Conservation (phyloP, 2,329 filamentous ascomycete species). For the Botrytis porri region DNA sequence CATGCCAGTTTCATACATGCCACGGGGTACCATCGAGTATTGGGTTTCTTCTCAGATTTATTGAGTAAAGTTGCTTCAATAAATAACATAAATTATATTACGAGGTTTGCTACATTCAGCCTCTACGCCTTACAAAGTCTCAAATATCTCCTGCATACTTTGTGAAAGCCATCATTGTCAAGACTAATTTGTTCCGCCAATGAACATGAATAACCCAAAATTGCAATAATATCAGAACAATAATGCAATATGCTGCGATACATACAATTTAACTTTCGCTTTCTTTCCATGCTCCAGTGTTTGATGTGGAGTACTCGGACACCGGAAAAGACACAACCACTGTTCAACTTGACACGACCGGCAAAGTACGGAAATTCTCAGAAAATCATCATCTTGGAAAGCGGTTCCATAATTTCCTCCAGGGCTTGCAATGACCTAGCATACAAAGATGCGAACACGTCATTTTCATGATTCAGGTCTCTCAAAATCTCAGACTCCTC, state of each 20-base stretch:
- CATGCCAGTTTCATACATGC: too few species aligned
- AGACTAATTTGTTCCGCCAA: too few species aligned
- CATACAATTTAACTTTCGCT: background rate
- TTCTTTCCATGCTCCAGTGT: background rate
- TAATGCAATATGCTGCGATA: background rate
- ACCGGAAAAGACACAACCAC: conserved; percentile 19
- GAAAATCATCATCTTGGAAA: background rate
- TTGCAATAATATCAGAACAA: background rate
- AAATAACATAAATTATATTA: too few species aligned
- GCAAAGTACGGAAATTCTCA: background rate
- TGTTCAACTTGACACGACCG: background rate
- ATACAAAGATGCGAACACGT: background rate
- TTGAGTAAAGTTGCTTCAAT: too few species aligned
- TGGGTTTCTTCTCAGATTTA: too few species aligned
- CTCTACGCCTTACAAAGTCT: background rate
- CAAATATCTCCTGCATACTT: background rate
- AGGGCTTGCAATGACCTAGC: background rate
- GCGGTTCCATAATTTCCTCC: background rate
- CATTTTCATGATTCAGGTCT: background rate
- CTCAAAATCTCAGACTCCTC: background rate
- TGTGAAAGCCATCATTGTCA: background rate
- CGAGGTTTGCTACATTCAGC: background rate
- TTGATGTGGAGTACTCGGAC: background rate
- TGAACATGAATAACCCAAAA: background rate
- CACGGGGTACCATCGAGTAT: too few species aligned